Percentiles rank a stretch among this genome's conserved stretches.
Conservation (phyloP, 2,329 filamentous ascomycete genomes). For the Trichoderma atroviride region DNA sequence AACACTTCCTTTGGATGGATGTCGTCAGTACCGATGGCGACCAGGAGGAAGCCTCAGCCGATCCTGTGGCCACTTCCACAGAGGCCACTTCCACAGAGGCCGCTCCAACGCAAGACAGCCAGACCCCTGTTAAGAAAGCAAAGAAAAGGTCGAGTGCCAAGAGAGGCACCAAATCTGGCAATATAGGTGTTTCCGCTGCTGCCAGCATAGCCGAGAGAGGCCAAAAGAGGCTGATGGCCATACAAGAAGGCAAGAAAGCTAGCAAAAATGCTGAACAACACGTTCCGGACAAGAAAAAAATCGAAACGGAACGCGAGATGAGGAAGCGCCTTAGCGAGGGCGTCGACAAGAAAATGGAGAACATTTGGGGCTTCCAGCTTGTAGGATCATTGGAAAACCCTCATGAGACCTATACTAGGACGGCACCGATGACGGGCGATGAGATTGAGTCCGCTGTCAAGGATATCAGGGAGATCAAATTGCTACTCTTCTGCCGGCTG, state of each 20-base stretch:
- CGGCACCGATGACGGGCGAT: conserved; percentile 33
- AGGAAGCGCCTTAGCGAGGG: conserved; percentile 34
- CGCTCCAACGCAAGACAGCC: neutral
- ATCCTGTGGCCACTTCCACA: neutral
- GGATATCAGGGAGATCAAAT: conserved; percentile 37
- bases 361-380: conserved; percentile 30
- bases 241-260: neutral
- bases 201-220: neutral
- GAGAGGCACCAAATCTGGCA: neutral
- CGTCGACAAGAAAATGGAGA: conserved; percentile 34
- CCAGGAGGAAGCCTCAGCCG: neutral
- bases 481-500: conserved; percentile 35
- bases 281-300: conserved; percentile 36
- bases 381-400: conserved; percentile 36
- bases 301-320: conserved; percentile 38
- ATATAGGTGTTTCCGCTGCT: neutral
- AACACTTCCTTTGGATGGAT: conserved; percentile 37
- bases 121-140: neutral
- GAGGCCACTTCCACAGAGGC: neutral
- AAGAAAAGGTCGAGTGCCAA: conserved; percentile 17
- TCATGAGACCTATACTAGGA: conserved; percentile 32
- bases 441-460: conserved; percentile 33
- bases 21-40: neutral
- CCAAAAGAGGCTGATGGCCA: conserved; percentile 12
- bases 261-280: neutral